phyloP scores from a whole-genome alignment of 192 early-diverging fungal genomes.

The Haplosporangium gracile region DNA sequence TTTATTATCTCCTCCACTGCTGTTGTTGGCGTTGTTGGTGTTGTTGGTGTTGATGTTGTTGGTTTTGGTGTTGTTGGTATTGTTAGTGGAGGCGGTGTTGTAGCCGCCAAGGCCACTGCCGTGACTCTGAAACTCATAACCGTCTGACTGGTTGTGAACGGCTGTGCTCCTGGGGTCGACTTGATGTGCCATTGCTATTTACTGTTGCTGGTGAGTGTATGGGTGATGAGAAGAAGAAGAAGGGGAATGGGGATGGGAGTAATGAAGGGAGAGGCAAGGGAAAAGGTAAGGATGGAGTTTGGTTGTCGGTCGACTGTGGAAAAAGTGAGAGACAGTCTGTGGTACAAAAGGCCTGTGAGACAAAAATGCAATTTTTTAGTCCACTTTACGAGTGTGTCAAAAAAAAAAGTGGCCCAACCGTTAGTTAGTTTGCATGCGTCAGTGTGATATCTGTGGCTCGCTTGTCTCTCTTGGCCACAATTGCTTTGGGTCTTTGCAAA shows the following conservation, averaged over 20 bases:
- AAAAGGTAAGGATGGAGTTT: background rate
- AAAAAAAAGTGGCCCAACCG: background rate
- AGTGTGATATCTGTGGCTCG: background rate
- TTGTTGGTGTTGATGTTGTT: background rate
- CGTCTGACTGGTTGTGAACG: background rate
- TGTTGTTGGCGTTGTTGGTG: background rate
- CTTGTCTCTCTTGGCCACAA: background rate
- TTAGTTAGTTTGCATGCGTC: background rate
- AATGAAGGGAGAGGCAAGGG: background rate
- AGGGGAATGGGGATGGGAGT: background rate
- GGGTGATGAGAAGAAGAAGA: background rate
- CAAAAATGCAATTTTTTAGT: too few species aligned
- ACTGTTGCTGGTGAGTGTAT: background rate
- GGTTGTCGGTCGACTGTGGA: background rate
- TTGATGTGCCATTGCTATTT: conserved; percentile 19
- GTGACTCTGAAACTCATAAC: conserved; percentile 12
- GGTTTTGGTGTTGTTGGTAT: background rate
- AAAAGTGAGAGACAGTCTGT: background rate
- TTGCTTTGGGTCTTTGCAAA: background rate
- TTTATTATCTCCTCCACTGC: background rate
- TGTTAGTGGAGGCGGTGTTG: background rate
- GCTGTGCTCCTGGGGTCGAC: conserved; percentile 18
- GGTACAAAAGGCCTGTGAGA: background rate
- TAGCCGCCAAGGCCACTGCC: background rate
- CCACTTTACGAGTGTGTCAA: too few species aligned